Conservation (phyloP, 306 rosid species). For the Cucurbita moschata region DNA sequence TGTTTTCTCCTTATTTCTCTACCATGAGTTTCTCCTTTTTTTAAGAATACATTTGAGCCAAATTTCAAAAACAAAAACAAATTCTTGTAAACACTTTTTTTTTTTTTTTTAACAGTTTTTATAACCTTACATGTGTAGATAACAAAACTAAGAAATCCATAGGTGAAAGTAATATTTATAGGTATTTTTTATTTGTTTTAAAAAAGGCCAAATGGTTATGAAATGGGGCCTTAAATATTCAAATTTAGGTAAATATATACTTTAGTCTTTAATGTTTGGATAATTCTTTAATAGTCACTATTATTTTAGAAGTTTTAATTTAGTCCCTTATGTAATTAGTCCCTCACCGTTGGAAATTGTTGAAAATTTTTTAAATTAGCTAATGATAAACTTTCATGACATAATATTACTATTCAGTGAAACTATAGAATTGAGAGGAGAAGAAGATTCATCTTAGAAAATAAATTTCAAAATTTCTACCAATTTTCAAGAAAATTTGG, state of each 20-base stretch:
- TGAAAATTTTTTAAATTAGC: background rate
- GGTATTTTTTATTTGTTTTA: too few species aligned
- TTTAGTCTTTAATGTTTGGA: background rate
- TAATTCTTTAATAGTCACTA: background rate
- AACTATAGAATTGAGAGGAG: background rate
- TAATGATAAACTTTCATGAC: background rate
- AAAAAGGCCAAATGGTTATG: too few species aligned
- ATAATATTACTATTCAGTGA: background rate
- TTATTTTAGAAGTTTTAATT: background rate
- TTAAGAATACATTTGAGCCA: too few species aligned
- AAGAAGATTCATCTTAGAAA: background rate
- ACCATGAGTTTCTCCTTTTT: too few species aligned
- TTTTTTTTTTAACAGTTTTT: too few species aligned
- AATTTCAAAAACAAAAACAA: too few species aligned
- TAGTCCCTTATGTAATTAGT: background rate
- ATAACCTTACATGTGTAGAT: too few species aligned
- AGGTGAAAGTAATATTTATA: background rate
- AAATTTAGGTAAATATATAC: background rate
- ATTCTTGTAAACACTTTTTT: too few species aligned
- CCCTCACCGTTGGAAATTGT: background rate
- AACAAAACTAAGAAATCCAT: background rate
- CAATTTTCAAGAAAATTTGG: background rate
- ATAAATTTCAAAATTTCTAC: background rate
- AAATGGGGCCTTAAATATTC: background rate
- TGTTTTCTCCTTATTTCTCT: too few species aligned